Evolutionary conservation across 1,284 basidiomycete species (phyloP).

Genomic region (Lignosus rhinocerotis): DNA sequence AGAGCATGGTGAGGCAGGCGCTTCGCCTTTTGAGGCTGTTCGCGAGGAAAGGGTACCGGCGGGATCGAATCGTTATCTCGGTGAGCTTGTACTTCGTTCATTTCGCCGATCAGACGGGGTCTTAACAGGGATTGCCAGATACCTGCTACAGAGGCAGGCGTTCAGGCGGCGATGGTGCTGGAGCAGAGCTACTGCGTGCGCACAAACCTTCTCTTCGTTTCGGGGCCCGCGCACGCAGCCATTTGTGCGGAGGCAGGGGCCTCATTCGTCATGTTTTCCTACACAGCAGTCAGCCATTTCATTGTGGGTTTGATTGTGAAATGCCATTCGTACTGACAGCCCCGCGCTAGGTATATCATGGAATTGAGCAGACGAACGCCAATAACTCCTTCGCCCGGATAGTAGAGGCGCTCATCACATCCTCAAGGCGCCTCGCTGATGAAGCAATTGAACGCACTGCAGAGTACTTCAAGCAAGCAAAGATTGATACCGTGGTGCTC

Average conservation of each 20-base stretch:
- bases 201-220: conserved; percentile 52
- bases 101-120: background rate
- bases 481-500: conserved; percentile 44
- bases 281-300: conserved; percentile 43
- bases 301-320: background rate
- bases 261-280: conserved; percentile 48
- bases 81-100: conserved; percentile 37
- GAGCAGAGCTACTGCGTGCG: conserved; percentile 40
- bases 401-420: conserved; percentile 26
- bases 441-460: conserved; percentile 47
- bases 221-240: conserved; percentile 51
- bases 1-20: conserved; percentile 45
- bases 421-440: conserved; percentile 41
- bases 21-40: conserved; percentile 42
- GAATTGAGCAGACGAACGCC: conserved; percentile 6
- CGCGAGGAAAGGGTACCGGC: conserved; percentile 39
- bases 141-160: conserved; percentile 56
- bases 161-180: conserved; percentile 48
- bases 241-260: conserved; percentile 54
- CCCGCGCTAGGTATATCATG: conserved; percentile 13
- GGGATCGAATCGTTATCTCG: conserved; percentile 47
- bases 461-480: conserved; percentile 45
- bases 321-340: conserved; percentile 9
- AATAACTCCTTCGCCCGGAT: conserved; percentile 11
- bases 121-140: conserved; percentile 39